Percentiles rank a stretch among this genome's conserved stretches.
Evolutionary conservation across 129 eudicot genomes (phyloP).

Genomic region (Flaveria linearis): DNA sequence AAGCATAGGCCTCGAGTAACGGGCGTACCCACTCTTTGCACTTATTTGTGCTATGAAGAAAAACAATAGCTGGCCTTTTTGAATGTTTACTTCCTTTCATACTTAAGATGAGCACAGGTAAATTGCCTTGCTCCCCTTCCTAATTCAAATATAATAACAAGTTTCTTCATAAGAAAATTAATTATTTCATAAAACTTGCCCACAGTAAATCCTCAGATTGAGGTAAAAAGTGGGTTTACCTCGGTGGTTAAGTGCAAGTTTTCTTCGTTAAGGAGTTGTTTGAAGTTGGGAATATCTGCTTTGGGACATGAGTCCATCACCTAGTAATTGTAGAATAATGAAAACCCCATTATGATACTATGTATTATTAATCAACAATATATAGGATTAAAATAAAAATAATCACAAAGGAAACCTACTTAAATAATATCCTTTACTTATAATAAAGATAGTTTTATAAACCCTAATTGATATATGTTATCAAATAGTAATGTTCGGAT

Average conservation of each 20-base stretch:
- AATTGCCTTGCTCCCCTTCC: slow-evolving; percentile 89
- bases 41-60: slow-evolving; percentile 86
- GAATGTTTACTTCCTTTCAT: slow-evolving; percentile 49
- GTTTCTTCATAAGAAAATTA: background rate
- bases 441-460: too few relatives aligned
- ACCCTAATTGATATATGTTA: too few relatives aligned
- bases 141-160: slow-evolving; percentile 26
- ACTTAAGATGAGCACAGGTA: slow-evolving; percentile 82
- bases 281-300: slow-evolving; percentile 60
- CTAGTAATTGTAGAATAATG: slow-evolving; percentile 29
- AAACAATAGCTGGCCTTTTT: slow-evolving; percentile 78
- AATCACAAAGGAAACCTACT: too few relatives aligned
- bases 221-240: slow-evolving; percentile 40
- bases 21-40: slow-evolving; percentile 96
- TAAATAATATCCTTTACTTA: too few relatives aligned
- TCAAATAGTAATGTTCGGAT: too few relatives aligned
- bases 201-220: background rate
- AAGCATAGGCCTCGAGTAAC: slow-evolving; percentile 95
- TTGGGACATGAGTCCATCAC: slow-evolving; percentile 92
- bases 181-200: too few relatives aligned
- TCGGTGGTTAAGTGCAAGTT: slow-evolving; percentile 83
- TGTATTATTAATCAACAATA: too few relatives aligned
- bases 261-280: slow-evolving; percentile 75
- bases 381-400: too few relatives aligned
- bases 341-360: too few relatives aligned